These are phyloP conservation scores for Vicia sativa DNA, from an alignment of 306 rosid species.

Conservation along the genomic window DNA sequence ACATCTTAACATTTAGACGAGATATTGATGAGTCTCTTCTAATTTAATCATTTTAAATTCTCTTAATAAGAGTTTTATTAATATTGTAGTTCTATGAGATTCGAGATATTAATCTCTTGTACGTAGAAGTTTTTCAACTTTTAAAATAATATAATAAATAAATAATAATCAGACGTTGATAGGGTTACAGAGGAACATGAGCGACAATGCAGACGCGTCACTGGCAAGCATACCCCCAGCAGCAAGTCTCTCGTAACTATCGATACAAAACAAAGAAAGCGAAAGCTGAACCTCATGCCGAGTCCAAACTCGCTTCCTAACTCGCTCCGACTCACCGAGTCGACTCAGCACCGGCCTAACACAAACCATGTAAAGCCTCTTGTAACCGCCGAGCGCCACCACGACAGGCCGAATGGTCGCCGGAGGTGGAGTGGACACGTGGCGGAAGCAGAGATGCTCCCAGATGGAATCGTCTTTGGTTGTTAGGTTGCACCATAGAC, in stretches of 20 bases:
- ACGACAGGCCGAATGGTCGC: slow-evolving; percentile 58
- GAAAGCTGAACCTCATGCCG: slow-evolving; percentile 84
- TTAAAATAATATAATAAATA: background rate
- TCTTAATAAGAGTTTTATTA: too few relatives aligned
- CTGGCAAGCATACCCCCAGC: slow-evolving; percentile 31
- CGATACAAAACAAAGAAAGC: slow-evolving; percentile 77
- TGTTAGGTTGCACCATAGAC: slow-evolving; percentile 76
- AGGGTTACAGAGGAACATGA: slow-evolving; percentile 62
- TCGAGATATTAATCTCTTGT: too few relatives aligned
- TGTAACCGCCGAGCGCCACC: slow-evolving; percentile 90
- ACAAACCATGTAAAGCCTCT: slow-evolving; percentile 79
- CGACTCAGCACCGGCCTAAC: slow-evolving; percentile 81
- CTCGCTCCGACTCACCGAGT: slow-evolving; percentile 64
- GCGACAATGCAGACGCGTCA: slow-evolving; percentile 55
- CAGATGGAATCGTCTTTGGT: slow-evolving; percentile 82
- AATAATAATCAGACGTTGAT: slow-evolving; percentile 43
- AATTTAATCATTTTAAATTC: too few relatives aligned
- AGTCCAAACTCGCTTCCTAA: slow-evolving; percentile 59
- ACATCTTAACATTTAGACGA: too few relatives aligned
- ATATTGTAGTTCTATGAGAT: too few relatives aligned
- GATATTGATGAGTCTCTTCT: too few relatives aligned
- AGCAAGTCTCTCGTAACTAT: slow-evolving; percentile 52
- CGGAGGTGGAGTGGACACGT: slow-evolving; percentile 58
- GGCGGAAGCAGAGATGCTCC: slow-evolving; percentile 92
- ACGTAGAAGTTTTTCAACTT: too few relatives aligned